phyloP scores from a whole-genome alignment of 805 yeast species.

The Candida broadrunensis region DNA sequence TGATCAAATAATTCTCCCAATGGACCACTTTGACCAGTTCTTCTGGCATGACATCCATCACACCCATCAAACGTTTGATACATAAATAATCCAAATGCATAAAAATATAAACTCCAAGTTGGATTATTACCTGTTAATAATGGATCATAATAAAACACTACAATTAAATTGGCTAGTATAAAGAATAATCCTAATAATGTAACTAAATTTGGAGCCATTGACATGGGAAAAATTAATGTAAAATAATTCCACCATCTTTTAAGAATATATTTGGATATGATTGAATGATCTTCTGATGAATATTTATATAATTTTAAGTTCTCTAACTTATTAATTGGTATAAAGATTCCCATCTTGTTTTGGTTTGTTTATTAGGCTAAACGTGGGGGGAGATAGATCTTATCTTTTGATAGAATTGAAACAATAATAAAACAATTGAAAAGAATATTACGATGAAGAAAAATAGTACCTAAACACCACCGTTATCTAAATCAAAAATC shows the following conservation, averaged over 20 bases:
- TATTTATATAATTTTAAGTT: constrained; percentile 62
- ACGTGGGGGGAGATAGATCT: too few relatives aligned
- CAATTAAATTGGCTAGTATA: constrained; percentile 57
- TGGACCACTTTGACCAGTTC: constrained; percentile 94
- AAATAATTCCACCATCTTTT: constrained; percentile 81
- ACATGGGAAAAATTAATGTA: constrained; percentile 71
- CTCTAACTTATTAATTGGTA: constrained; percentile 50
- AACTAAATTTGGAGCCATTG: constrained; percentile 92
- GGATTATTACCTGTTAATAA: constrained; percentile 59
- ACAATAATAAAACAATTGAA: too few relatives aligned
- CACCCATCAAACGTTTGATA: constrained; percentile 96
- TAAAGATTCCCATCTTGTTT: constrained; percentile 66
- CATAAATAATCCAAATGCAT: constrained; percentile 80
- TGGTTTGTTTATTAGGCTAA: too few relatives aligned
- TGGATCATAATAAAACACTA: constrained; percentile 75
- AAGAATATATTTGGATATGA: constrained; percentile 68
- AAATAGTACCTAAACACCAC: too few relatives aligned
- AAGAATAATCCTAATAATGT: constrained; percentile 78
- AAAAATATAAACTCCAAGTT: constrained; percentile 69
- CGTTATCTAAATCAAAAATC: too few relatives aligned
- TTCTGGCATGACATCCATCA: constrained; percentile 93
- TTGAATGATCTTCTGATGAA: constrained; percentile 77
- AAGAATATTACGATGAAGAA: too few relatives aligned
- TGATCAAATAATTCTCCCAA: constrained; percentile 94
- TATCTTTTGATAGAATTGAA: too few relatives aligned